Conservation (phyloP, 768 basidiomycete genomes). For the Macrocybe gigantea region DNA sequence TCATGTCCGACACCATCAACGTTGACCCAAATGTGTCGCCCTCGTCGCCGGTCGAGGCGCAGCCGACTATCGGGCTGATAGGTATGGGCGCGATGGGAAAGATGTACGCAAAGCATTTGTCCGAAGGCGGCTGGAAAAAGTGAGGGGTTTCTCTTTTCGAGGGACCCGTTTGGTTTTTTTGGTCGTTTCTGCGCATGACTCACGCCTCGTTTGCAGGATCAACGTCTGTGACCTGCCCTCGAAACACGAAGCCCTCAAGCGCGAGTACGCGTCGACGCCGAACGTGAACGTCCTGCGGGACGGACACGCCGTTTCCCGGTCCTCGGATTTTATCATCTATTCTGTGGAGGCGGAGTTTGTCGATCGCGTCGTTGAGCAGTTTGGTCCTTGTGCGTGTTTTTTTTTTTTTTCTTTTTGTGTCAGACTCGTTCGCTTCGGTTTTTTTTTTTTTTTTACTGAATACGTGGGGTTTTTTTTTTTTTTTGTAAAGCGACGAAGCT, state of each 20-base stretch:
- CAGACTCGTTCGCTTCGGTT: not conserved
- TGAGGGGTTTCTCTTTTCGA: slow-evolving; percentile 22
- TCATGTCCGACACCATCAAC: slow-evolving; percentile 5
- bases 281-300: slow-evolving; percentile 65
- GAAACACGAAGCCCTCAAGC: slow-evolving; percentile 58
- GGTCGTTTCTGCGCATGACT: not conserved
- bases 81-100: slow-evolving; percentile 98
- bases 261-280: slow-evolving; percentile 48
- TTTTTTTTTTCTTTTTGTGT: slow-evolving; percentile 29
- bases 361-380: slow-evolving; percentile 75
- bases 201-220: slow-evolving; percentile 45
- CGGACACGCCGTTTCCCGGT: slow-evolving; percentile 83
- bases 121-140: slow-evolving; percentile 83
- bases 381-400: slow-evolving; percentile 76
- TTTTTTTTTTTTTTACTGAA: slow-evolving; percentile 1
- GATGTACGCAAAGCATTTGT: slow-evolving; percentile 84
- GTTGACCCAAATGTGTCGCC: slow-evolving; percentile 25
- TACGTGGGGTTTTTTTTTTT: slow-evolving; percentile 5
- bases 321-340: slow-evolving; percentile 92
- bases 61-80: slow-evolving; percentile 84
- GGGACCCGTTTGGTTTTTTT: slow-evolving; percentile 2
- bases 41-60: slow-evolving; percentile 28
- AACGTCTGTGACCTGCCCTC: slow-evolving; percentile 83
- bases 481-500: slow-evolving; percentile 91
- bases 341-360: slow-evolving; percentile 92